Base-by-base conservation (phyloP, 768 basidiomycete species). In the Cystofilobasidium ferigula region DNA sequence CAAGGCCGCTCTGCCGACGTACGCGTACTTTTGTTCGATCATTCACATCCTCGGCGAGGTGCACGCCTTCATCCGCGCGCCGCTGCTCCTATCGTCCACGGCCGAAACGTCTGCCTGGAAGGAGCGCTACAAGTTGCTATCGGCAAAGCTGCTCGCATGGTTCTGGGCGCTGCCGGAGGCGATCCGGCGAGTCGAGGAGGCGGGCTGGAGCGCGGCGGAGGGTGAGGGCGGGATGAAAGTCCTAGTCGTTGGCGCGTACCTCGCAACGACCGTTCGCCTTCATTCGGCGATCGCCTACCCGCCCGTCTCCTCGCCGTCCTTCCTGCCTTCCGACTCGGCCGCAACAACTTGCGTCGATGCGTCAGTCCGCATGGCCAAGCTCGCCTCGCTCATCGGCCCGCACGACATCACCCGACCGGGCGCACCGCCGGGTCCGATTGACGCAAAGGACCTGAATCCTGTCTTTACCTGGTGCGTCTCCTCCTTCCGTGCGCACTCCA, bases 221-320 rank as follows among this genome's bases (percentile, higher is more conserved):
- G 64, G 58, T 9, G 45, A 65, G 35, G 64, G 48, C n/a, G 58
- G 57, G 1, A 32, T 65, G 45, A 59, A 60, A 32, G 64, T 48
- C 6, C 28, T 65, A 9, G 35, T 65, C 28, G 26, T 43, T 26
- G 56, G 57, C 0, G 34, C 35, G 16, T 65, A 22, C 51, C 42
- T 40, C 26, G 64, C 64, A 1, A 65, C 64, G 28, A 59, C 43
- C 45, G 43, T 65, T 12, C 43, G 64, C 16, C 58, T 65, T 0
- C 64, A 65, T 14, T 65, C 64, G 22, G 64, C 64, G 9, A 20
- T 57, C 6, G 64, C 64, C 64, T 65, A 65, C 51, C 64, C 64
- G 32, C 58, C 64, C 24, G 57, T 59, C 18, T 65, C 64, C 1
- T 65, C 64, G 16, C 57, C 64, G 0, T 40, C 57, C 0, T 65